Base-by-base conservation (phyloP, 495 filamentous ascomycete genomes). In the Sordaria brevicollis region DNA sequence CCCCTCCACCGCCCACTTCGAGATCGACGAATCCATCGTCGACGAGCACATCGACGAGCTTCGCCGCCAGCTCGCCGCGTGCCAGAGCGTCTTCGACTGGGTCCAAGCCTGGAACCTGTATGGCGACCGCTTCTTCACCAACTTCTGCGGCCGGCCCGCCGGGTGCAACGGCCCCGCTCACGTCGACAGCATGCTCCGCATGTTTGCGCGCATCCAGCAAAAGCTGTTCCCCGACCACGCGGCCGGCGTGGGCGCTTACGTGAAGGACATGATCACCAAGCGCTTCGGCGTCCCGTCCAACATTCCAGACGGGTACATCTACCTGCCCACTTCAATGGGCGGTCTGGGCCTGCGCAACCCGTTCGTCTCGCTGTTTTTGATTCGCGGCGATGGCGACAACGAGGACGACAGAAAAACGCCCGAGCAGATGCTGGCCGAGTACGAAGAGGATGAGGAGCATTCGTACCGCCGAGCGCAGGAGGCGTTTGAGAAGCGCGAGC, bases 221-320 rank as follows among this genome's bases (percentile, higher is more conserved):
- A 65, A 75, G 82, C 21, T 91, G 80, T 82, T 80, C 67, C 71
- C 74, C 19, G 70, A 70, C 39, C 36, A 67, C 17, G 29, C 69
- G 31, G 74, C 71, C 65, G 69, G 76, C 37, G 73, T 75, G 21
- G 73, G 70, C 38, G 75, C 54, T 13, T 70, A 75, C 33, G 82
- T 91, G 4, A 85, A 86, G 25, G 69, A 78, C 4, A 77, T 82
- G 33, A 87, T 92, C 68, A 74, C 80, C 37, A 73, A 81, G 8
- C 81, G 85, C 11, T 91, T 91, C 73, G 77, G 76, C 25, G 73
- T 89, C 38, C 67, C 76, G 4, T 34, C 35, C 49, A 78, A 86
- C 68, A 81, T 91, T 21, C 89, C 89, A 0, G 86, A 90, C 66
- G 90, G 86, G 25, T 89, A 88, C 75, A 86, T 91, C 76, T 91